A percentile compares a stretch with the other conserved stretches of the same genome.
Evolutionary conservation across 2,329 filamentous ascomycete species (phyloP).

Genomic region (Epichloe elymi): DNA sequence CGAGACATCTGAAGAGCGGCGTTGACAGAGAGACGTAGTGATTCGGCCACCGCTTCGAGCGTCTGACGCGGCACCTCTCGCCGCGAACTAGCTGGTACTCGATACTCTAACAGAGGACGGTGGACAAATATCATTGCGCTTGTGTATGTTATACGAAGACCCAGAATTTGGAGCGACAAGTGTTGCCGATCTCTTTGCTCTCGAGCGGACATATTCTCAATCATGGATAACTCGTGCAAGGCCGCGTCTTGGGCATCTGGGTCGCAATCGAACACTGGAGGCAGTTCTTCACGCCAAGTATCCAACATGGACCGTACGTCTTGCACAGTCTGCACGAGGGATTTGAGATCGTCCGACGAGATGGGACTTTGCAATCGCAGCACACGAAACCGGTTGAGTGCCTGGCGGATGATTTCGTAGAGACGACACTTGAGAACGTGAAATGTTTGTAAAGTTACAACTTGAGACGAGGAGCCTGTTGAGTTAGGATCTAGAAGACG

Average conservation of each 20-base stretch:
- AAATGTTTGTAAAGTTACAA: constrained; percentile 11
- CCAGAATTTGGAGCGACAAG: constrained; percentile 1
- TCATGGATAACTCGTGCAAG: neutral
- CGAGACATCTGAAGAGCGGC: constrained; percentile 18
- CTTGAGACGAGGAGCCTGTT: neutral
- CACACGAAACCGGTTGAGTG: constrained; percentile 14
- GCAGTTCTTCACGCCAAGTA: constrained; percentile 6
- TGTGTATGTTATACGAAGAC: neutral
- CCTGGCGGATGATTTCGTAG: constrained; percentile 16
- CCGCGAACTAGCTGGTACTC: constrained; percentile 1
- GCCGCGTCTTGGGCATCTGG: neutral
- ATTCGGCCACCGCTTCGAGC: constrained; percentile 13
- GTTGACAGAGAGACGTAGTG: constrained; percentile 11
- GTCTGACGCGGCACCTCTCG: constrained; percentile 5
- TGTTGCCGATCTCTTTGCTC: constrained; percentile 1
- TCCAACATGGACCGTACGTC: constrained; percentile 5
- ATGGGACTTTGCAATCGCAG: constrained; percentile 11
- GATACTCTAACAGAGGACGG: constrained; percentile 2
- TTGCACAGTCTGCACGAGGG: constrained; percentile 8
- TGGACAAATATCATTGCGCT: constrained; percentile 4
- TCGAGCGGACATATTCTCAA: neutral
- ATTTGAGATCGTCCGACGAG: constrained; percentile 8
- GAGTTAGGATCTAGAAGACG: neutral
- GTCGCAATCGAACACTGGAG: constrained; percentile 2
- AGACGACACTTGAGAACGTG: constrained; percentile 15